Conservation (phyloP, 75 land plant species). For the Cryptomeria japonica region DNA sequence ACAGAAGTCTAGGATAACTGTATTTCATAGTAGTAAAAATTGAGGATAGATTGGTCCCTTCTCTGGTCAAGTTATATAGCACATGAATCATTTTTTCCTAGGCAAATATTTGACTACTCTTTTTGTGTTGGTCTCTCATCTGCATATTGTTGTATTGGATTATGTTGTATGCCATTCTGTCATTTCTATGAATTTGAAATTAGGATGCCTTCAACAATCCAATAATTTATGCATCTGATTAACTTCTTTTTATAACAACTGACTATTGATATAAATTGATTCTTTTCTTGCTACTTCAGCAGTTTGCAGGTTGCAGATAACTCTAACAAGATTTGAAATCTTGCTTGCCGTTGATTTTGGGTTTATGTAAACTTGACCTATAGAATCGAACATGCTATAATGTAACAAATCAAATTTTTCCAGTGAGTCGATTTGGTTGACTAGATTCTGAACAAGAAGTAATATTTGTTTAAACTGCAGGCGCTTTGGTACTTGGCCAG, state of each 20-base stretch:
- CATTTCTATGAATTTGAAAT: neutral
- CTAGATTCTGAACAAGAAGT: neutral
- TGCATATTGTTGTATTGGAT: neutral
- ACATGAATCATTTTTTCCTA: neutral
- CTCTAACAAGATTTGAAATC: neutral
- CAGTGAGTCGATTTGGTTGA: neutral
- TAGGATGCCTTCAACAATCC: neutral
- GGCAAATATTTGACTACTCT: neutral
- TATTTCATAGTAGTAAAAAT: neutral
- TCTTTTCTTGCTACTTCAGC: neutral
- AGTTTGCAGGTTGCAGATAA: neutral
- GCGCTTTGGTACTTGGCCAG: conserved; percentile 91
- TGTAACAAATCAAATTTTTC: neutral
- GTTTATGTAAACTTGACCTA: neutral
- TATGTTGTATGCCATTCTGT: neutral
- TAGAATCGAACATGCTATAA: neutral
- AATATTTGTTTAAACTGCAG: conserved; percentile 33
- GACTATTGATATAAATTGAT: neutral
- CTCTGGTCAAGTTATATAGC: neutral
- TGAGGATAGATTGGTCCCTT: neutral
- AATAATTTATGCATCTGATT: neutral
- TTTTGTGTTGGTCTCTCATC: neutral
- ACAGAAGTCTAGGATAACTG: neutral
- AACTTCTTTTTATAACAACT: neutral
- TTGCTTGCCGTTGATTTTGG: neutral